Conservation (phyloP, 129 eudicot species). For the Flaveria bidentis region DNA sequence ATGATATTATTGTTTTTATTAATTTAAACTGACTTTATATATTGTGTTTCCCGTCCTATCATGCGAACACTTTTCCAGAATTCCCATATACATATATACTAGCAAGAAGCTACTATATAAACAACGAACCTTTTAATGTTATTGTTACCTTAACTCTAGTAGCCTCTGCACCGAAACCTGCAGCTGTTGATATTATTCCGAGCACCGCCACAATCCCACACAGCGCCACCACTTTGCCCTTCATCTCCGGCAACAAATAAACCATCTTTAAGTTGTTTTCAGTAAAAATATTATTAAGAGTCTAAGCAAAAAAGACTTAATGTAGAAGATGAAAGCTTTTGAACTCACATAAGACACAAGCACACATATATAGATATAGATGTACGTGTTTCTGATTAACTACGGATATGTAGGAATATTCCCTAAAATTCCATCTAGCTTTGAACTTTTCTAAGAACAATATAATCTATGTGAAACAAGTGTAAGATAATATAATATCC, state of each 20-base stretch:
- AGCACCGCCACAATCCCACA: conserved; percentile 10
- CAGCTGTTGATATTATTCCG: conserved; percentile 22
- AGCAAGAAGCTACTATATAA: background rate
- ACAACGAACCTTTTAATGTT: background rate
- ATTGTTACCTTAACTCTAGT: conserved; percentile 20
- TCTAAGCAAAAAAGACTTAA: background rate
- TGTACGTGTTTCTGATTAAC: background rate
- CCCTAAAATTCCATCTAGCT: background rate
- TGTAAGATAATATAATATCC: too few relatives aligned
- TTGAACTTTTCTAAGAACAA: background rate
- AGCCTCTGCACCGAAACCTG: conserved; percentile 27
- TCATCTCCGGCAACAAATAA: conserved; percentile 2
- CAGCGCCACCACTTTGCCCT: conserved; percentile 10
- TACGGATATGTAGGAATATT: background rate
- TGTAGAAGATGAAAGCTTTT: background rate
- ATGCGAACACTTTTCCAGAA: too few relatives aligned
- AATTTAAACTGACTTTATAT: too few relatives aligned
- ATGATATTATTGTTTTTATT: too few relatives aligned
- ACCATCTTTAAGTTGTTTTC: background rate
- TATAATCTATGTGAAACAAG: background rate
- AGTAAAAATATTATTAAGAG: background rate
- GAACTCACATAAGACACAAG: background rate
- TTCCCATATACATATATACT: too few relatives aligned
- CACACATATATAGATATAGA: background rate
- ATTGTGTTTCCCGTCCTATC: too few relatives aligned